Evolutionary conservation across 1,284 basidiomycete genomes (phyloP).

Genomic region (Malassezia brasiliensis): DNA sequence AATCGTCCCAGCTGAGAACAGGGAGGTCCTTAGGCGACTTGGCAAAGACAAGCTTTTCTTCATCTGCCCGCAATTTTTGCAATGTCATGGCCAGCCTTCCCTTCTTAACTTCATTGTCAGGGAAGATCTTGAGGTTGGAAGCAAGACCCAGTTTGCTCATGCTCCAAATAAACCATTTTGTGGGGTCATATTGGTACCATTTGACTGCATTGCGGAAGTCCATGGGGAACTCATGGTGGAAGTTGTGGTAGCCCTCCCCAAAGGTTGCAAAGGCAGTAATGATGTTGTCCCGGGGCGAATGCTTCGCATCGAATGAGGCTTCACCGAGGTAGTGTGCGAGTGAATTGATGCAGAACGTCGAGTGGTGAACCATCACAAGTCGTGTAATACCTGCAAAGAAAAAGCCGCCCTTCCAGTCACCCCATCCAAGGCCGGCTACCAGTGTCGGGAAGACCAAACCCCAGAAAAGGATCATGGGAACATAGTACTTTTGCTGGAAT

Average conservation of each 20-base stretch:
- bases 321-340: conserved; percentile 47
- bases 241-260: conserved; percentile 48
- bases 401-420: conserved; percentile 46
- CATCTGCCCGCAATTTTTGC: conserved; percentile 28
- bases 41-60: conserved; percentile 32
- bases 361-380: conserved; percentile 46
- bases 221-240: conserved; percentile 49
- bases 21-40: conserved; percentile 40
- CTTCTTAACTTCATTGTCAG: conserved; percentile 47
- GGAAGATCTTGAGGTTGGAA: conserved; percentile 45
- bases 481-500: conserved; percentile 47
- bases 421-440: conserved; percentile 45
- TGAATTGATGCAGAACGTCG: conserved; percentile 48
- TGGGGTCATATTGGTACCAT: conserved; percentile 48
- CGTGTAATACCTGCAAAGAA: conserved; percentile 44
- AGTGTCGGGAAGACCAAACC: conserved; percentile 44
- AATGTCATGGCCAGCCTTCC: conserved; percentile 45
- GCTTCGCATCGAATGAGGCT: conserved; percentile 45
- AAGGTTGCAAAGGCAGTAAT: conserved; percentile 45
- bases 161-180: conserved; percentile 45
- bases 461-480: conserved; percentile 44
- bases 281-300: conserved; percentile 46
- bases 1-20: conserved; percentile 46
- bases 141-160: conserved; percentile 40
- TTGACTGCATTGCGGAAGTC: conserved; percentile 45